Conservation (phyloP, 2,329 filamentous ascomycete genomes). For the Drechslera avenae region DNA sequence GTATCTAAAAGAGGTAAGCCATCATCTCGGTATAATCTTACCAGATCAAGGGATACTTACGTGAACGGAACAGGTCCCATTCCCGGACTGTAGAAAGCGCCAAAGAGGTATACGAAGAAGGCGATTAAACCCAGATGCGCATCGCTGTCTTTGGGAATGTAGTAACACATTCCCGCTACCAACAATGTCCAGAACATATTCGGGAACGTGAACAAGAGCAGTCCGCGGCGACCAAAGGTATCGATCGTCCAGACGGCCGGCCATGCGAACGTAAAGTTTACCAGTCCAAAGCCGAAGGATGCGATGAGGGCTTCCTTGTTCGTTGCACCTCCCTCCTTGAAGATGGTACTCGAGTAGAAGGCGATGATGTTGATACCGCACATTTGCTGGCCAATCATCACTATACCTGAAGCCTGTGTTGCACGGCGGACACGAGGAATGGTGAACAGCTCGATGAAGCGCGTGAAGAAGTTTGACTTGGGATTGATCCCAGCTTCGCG, state of each 20-base stretch:
- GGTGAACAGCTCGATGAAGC: constrained; percentile 65
- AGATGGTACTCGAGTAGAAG: constrained; percentile 59
- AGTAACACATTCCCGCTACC: constrained; percentile 58
- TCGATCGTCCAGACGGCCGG: constrained; percentile 64
- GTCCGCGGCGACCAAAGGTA: constrained; percentile 56
- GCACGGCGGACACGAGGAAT: constrained; percentile 73
- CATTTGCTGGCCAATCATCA: constrained; percentile 74
- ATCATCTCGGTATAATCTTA: too few species aligned
- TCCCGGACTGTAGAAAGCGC: constrained; percentile 48
- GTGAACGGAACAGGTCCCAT: constrained; percentile 56
- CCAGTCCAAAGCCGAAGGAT: constrained; percentile 63
- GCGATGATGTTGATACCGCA: constrained; percentile 59
- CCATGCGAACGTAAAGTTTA: constrained; percentile 64
- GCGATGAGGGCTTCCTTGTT: constrained; percentile 55
- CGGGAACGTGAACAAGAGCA: constrained; percentile 57
- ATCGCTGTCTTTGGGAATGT: constrained; percentile 50
- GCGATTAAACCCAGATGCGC: constrained; percentile 58
- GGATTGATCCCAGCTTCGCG: constrained; percentile 40
- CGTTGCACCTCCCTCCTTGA: constrained; percentile 54
- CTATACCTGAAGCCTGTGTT: constrained; percentile 74
- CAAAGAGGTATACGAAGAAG: constrained; percentile 63
- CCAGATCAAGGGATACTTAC: background rate
- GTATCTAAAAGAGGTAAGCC: background rate
- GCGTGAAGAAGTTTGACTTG: constrained; percentile 48
- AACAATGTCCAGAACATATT: constrained; percentile 57